These are phyloP conservation scores for Naegleria gruberi DNA, from an alignment of 208 protist genomes.

Conservation along the genomic window DNA sequence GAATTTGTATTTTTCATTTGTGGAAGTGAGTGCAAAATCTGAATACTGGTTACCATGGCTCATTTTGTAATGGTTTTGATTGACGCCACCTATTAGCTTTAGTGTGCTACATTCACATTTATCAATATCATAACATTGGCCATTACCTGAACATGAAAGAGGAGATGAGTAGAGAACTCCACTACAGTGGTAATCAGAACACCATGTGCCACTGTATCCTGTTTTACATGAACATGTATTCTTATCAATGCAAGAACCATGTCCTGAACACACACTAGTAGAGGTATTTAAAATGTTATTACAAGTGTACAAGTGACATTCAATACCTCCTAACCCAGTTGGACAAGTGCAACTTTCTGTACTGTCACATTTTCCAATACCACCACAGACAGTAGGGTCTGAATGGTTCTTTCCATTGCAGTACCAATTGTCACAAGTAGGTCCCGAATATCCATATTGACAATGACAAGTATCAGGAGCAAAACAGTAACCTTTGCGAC, in stretches of 20 bases:
- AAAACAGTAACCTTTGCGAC: background rate
- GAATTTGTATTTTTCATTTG: too few relatives aligned
- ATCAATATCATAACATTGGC: background rate
- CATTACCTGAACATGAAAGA: background rate
- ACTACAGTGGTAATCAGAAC: background rate
- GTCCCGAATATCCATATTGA: background rate
- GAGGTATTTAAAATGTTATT: too few relatives aligned
- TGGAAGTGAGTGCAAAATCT: too few relatives aligned
- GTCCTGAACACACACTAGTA: background rate
- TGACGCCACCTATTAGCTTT: too few relatives aligned
- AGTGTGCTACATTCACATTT: background rate
- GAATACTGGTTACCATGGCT: too few relatives aligned
- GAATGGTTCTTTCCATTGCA: too few relatives aligned
- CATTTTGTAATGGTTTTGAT: too few relatives aligned
- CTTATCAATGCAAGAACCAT: background rate
- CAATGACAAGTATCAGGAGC: background rate
- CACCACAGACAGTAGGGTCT: too few relatives aligned
- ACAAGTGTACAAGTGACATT: too few relatives aligned
- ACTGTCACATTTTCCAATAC: too few relatives aligned
- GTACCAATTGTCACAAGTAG: background rate
- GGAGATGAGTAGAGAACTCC: background rate
- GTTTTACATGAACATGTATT: background rate
- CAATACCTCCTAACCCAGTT: too few relatives aligned
- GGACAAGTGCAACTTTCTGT: too few relatives aligned
- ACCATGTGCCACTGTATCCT: background rate